Evolutionary conservation across 345 rosid species (phyloP), one percentile per base, ranked within the genome.

Genomic region (Eucalyptus cladocalyx): DNA sequence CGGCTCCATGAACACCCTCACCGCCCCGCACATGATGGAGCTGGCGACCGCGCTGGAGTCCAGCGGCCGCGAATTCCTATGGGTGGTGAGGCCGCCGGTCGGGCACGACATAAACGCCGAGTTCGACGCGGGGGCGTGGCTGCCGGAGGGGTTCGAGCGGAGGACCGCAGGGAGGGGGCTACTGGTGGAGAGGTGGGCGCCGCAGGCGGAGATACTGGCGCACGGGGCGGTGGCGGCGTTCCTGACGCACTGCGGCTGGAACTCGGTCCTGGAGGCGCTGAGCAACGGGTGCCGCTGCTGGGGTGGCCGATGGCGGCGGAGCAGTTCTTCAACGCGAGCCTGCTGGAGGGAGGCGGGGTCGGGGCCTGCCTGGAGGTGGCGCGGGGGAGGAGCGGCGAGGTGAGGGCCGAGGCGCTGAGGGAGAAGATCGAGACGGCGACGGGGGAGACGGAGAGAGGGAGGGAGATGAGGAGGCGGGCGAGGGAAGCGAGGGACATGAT

Each of bases 241-340:
- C 89, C 48, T 96, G 91, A 96, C 95, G 76, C 98, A 96, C 54
- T 95, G 98, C 60, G 98, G 98, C 47, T 96, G 98, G 98, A 95
- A 95, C 91, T 96, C 98, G n/a, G 94, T 90, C 89, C 94, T 95
- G 37, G 98, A 96, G 87, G 90, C 96, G 8, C 88, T 95, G 42
- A 93, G 92, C 89, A 76, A 89, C 42, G 98, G 98, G 96, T 96
- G 72, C 96, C 97, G 26, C 45, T 96, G 88, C 90, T 96, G 3
- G 97, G 98, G 28, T 96, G 98, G 98, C 94, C 94, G 2, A 92
- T 95, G 97, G 97, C 98, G 10, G 97, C 72, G 2, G 97, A 96
- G 93, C 98, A 96, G 69, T 95, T 94, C 89, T 94, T 95, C 87
- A 96, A 96, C 87, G 95, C 94, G 48, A 94, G 91, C 90, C 90